These are phyloP conservation scores for Pholiota conissans DNA, from an alignment of 768 basidiomycete genomes.

Conservation along the genomic window DNA sequence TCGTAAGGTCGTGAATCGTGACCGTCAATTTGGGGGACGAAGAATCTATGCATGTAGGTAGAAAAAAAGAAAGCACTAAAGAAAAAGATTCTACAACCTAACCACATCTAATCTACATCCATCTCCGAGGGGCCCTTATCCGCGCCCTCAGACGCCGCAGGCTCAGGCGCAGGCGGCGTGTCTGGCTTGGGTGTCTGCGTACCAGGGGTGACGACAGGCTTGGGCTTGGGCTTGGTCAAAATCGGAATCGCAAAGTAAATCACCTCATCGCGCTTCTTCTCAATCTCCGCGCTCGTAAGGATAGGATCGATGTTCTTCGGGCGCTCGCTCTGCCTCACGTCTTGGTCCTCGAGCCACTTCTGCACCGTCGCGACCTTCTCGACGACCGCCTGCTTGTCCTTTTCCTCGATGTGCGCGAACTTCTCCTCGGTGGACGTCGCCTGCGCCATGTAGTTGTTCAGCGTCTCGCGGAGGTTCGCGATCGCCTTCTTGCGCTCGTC, in stretches of 20 bases:
- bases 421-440: constrained; percentile 85
- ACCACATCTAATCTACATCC: constrained; percentile 74
- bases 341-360: constrained; percentile 96
- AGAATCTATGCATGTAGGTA: background rate
- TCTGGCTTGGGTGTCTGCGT: constrained; percentile 75
- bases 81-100: background rate
- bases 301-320: constrained; percentile 88
- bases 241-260: constrained; percentile 90
- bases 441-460: constrained; percentile 83
- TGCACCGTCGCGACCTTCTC: constrained; percentile 89
- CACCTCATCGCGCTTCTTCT: constrained; percentile 91
- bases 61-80: background rate
- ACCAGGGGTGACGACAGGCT: constrained; percentile 66
- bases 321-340: constrained; percentile 81
- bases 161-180: constrained; percentile 29
- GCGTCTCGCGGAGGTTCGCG: constrained; percentile 78
- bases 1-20: background rate
- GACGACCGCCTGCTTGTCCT: constrained; percentile 81
- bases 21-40: background rate
- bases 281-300: constrained; percentile 77
- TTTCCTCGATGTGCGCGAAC: constrained; percentile 86
- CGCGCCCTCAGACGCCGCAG: constrained; percentile 25
- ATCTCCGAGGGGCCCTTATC: constrained; percentile 65
- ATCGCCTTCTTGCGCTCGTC: constrained; percentile 79
- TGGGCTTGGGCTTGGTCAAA: constrained; percentile 91